Evolutionary conservation across 345 rosid species (phyloP).

Genomic region (Leavenworthia alabamica): DNA sequence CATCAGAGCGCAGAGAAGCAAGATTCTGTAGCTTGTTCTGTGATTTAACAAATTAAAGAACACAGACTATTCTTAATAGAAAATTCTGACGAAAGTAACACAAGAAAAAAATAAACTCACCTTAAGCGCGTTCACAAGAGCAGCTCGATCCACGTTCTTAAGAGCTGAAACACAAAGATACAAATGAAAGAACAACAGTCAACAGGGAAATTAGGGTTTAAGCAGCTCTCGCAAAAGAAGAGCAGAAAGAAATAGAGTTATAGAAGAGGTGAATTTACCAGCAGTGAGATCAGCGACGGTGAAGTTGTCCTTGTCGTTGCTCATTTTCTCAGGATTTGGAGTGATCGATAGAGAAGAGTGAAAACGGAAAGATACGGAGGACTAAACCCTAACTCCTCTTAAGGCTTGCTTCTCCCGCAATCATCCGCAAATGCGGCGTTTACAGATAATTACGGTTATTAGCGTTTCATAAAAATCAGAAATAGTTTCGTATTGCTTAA

Average conservation of each 20-base stretch:
- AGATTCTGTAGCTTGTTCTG: conserved; percentile 65
- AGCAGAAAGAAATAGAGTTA: neutral
- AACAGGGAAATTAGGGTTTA: neutral
- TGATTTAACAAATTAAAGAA: too few relatives aligned
- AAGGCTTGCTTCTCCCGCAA: too few relatives aligned
- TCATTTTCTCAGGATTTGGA: conserved; percentile 32
- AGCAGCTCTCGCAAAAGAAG: neutral
- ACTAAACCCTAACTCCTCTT: conserved; percentile 16
- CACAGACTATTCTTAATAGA: neutral
- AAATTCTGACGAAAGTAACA: neutral
- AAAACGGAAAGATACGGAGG: neutral
- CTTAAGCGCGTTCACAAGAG: conserved; percentile 62
- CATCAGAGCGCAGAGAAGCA: conserved; percentile 55
- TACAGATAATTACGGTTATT: too few relatives aligned
- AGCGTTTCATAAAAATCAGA: too few relatives aligned
- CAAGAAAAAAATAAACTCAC: conserved; percentile 28
- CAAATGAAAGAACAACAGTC: neutral
- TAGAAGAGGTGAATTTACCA: conserved; percentile 23
- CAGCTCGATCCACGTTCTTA: conserved; percentile 52
- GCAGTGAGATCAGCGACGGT: conserved; percentile 58
- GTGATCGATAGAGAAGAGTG: neutral
- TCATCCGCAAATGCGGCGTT: too few relatives aligned
- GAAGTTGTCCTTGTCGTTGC: conserved; percentile 55
- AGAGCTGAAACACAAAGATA: conserved; percentile 36
- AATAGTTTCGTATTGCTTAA: too few relatives aligned